Conservation (phyloP, 805 yeast species). For the Suhomyces prunicola region DNA sequence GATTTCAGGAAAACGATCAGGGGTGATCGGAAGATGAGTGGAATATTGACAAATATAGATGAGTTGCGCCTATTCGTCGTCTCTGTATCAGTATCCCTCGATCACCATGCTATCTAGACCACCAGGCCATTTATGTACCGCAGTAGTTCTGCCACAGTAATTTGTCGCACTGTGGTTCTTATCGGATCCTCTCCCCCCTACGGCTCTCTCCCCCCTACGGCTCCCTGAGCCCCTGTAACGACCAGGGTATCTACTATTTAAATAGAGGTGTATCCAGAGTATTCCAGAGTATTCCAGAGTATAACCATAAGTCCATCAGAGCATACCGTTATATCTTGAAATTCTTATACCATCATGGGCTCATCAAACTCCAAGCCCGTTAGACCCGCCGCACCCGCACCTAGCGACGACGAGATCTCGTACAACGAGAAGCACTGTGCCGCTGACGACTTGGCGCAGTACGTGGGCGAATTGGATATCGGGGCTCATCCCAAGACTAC, state of each 20-base stretch:
- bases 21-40: too few species aligned
- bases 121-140: not conserved
- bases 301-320: too few species aligned
- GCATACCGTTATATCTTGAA: too few species aligned
- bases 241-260: slow-evolving; percentile 3
- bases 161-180: not conserved
- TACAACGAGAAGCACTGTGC: slow-evolving; percentile 10
- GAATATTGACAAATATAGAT: too few species aligned
- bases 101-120: too few species aligned
- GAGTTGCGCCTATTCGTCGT: too few species aligned
- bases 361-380: not conserved
- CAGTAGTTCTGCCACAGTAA: not conserved
- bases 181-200: not conserved
- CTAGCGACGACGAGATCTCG: not conserved
- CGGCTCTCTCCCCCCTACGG: not conserved
- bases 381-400: not conserved
- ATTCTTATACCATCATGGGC: too few species aligned
- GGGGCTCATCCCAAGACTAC: not conserved
- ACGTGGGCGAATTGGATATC: slow-evolving; percentile 13
- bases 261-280: not conserved
- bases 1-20: too few species aligned
- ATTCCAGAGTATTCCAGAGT: too few species aligned
- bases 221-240: not conserved
- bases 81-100: too few species aligned
- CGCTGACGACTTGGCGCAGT: slow-evolving; percentile 1